Percentiles rank a stretch among this genome's conserved stretches.
phyloP scores from a whole-genome alignment of 2,329 filamentous ascomycete genomes.

The Colletotrichum abscissum region DNA sequence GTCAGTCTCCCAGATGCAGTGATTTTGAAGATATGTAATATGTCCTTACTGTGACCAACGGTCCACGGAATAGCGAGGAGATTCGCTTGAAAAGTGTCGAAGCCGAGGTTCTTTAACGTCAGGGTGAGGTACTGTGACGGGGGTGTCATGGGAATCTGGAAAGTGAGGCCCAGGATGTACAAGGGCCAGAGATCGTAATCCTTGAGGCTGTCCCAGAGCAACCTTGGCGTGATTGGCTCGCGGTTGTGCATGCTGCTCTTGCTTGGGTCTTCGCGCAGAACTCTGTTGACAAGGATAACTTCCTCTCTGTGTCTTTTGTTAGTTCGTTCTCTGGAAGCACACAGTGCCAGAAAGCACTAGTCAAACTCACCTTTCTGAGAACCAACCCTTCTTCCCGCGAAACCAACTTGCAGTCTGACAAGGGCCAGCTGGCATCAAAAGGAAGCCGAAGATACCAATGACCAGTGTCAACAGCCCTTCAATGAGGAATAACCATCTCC shows the following conservation, averaged over 20 bases:
- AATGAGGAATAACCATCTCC: slow-evolving; percentile 66
- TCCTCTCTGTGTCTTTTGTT: slow-evolving; percentile 56
- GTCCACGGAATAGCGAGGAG: slow-evolving; percentile 69
- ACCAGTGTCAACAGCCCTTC: slow-evolving; percentile 56
- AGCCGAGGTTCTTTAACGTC: slow-evolving; percentile 66
- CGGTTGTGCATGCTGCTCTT: slow-evolving; percentile 72
- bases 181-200: slow-evolving; percentile 63
- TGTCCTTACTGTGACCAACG: slow-evolving; percentile 44
- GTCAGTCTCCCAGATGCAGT: slow-evolving; percentile 19
- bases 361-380: slow-evolving; percentile 56
- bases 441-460: slow-evolving; percentile 64
- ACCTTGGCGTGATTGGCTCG: slow-evolving; percentile 60
- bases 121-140: slow-evolving; percentile 69
- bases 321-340: background rate
- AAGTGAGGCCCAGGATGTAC: slow-evolving; percentile 64
- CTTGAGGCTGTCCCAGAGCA: slow-evolving; percentile 62
- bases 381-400: slow-evolving; percentile 67
- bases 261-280: slow-evolving; percentile 68
- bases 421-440: slow-evolving; percentile 65
- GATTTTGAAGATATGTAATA: accelerated
- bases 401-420: slow-evolving; percentile 66
- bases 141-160: slow-evolving; percentile 63
- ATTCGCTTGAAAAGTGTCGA: slow-evolving; percentile 71
- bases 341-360: background rate
- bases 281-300: slow-evolving; percentile 69